These are phyloP conservation scores for Pilatotrama ljubarskyi DNA, from an alignment of 768 basidiomycete genomes.

Conservation along the genomic window DNA sequence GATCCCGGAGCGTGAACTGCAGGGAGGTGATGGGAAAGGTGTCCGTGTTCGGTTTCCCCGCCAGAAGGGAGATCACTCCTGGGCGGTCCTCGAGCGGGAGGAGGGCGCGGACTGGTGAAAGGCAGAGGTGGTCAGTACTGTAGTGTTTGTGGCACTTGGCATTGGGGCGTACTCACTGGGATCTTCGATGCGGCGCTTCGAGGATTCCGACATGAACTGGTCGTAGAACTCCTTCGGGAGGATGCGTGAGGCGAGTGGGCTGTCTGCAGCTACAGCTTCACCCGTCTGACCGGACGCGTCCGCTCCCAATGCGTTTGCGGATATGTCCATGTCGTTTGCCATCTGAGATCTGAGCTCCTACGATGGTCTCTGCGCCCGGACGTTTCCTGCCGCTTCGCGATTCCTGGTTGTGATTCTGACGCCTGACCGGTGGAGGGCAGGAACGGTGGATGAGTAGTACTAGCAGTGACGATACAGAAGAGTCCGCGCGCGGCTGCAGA, in stretches of 20 bases:
- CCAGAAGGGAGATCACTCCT: slow-evolving; percentile 77
- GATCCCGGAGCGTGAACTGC: slow-evolving; percentile 55
- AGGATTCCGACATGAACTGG: slow-evolving; percentile 56
- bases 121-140: neutral
- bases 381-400: too few species aligned
- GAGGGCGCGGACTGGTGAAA: slow-evolving; percentile 53
- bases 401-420: too few species aligned
- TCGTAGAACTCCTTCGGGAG: slow-evolving; percentile 56
- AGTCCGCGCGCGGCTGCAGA: too few species aligned
- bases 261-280: neutral
- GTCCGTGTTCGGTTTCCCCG: slow-evolving; percentile 88
- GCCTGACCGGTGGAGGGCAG: too few species aligned
- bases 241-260: slow-evolving; percentile 3
- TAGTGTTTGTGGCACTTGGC: neutral
- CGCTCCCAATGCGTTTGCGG: too few species aligned
- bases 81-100: slow-evolving; percentile 77
- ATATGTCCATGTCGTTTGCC: neutral
- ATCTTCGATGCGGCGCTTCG: slow-evolving; percentile 60
- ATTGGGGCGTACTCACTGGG: slow-evolving; percentile 48
- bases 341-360: neutral
- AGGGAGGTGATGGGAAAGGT: slow-evolving; percentile 90
- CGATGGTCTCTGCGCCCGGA: too few species aligned
- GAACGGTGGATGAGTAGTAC: neutral
- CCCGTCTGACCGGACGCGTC: neutral
- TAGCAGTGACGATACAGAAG: neutral